Base-by-base conservation (phyloP, 345 rosid species). In the Hypericum perforatum region DNA sequence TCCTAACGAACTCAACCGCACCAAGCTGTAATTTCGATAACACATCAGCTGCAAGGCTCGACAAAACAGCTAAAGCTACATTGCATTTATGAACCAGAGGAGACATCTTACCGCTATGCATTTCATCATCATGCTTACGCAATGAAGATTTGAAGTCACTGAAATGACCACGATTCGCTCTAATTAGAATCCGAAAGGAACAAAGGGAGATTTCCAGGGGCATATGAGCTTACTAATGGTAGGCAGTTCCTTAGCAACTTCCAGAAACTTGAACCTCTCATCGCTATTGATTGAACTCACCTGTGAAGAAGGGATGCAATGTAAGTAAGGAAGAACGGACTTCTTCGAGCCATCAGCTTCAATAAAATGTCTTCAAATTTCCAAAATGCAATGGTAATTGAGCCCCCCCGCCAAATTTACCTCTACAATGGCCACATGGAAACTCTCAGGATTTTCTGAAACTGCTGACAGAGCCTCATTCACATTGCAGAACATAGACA, bases 1-100 rank as follows among this genome's bases (percentile, higher is more conserved):
- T 85, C 46, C 38, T 78, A 39, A 92, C 94, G 75, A 92, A 92
- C 73, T 88, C 98, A 46, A 92, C 96, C 43, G 96, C 98, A 60
- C 98, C 98, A 38, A 80, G 84, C 98, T 92, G 85, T 56, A 71
- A 73, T 68, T 59, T 56, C 32, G 32, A 22, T 22, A 22, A 22
- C n/a, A n/a, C n/a, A n/a, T n/a, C n/a, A n/a, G n/a, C n/a, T n/a
- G n/a, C n/a, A n/a, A n/a, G n/a, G n/a, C 32, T 22, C 4, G 32
- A 22, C 32, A 4, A 22, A 22, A 22, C 15, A 6, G 15, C 48
- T 11, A n/a, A 45, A 11, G 7, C 7, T 45, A 45, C n/a, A 45
- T 9, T 11, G 15, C 11, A 4, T 43, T 10, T 14, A 53, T 37
- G 11, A 32, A 11, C 49, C 5, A 9, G 5, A 9, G 16, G 29